Conservation (phyloP, 1,139 yeast species). For the Zygoascus meyerae region DNA sequence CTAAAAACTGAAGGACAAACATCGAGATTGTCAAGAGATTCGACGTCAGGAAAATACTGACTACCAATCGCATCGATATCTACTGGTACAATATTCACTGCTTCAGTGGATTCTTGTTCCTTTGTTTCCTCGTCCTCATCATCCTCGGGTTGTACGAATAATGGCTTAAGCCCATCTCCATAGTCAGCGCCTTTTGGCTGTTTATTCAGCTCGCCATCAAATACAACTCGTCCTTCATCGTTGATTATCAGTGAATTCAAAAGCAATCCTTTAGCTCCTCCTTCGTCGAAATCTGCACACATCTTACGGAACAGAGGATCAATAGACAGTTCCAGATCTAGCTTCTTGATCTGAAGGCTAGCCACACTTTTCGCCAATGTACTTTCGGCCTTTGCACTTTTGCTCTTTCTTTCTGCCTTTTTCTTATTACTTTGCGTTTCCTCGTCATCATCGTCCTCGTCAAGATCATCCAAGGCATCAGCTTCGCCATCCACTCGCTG, state of each 20-base stretch:
- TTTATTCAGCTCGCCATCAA: constrained; percentile 41
- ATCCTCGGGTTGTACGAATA: constrained; percentile 12
- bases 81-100: constrained; percentile 8
- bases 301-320: constrained; percentile 90
- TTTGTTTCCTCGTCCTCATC: constrained; percentile 14
- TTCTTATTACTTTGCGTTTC: constrained; percentile 18
- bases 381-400: constrained; percentile 34
- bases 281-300: constrained; percentile 89
- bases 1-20: constrained; percentile 62
- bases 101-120: constrained; percentile 20
- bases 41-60: constrained; percentile 23
- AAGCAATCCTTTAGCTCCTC: constrained; percentile 83
- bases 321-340: constrained; percentile 71
- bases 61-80: constrained; percentile 18
- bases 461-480: constrained; percentile 25
- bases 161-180: constrained; percentile 21
- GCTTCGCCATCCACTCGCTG: constrained; percentile 26
- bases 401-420: constrained; percentile 19
- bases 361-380: constrained; percentile 53
- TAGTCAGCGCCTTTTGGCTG: constrained; percentile 15
- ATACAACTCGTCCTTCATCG: constrained; percentile 53
- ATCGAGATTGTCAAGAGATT: constrained; percentile 37
- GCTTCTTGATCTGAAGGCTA: constrained; percentile 56
- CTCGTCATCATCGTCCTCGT: constrained; percentile 28
- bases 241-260: constrained; percentile 65